Evolutionary conservation across 2,329 filamentous ascomycete species (phyloP).

Genomic region (Colletotrichum sp.): DNA sequence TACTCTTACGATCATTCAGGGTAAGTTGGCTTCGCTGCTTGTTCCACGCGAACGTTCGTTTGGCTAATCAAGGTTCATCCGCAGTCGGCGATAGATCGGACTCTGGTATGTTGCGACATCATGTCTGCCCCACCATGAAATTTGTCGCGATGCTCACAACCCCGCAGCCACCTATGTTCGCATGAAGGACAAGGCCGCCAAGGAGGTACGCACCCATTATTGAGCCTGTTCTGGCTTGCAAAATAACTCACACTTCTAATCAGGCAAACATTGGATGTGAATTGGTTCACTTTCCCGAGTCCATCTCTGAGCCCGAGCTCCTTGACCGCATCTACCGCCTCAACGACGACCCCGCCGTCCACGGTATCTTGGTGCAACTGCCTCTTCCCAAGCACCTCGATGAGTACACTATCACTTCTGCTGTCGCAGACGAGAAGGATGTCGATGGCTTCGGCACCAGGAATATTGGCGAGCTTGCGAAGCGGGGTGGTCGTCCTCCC

Average conservation of each 20-base stretch:
- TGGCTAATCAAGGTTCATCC: constrained; percentile 6
- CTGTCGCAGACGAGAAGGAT: constrained; percentile 93
- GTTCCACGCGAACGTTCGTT: not conserved
- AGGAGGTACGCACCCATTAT: constrained; percentile 66
- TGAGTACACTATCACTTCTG: constrained; percentile 88
- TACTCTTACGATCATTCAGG: constrained; percentile 92
- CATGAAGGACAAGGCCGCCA: constrained; percentile 98
- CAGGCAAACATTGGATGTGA: constrained; percentile 91
- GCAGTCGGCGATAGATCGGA: constrained; percentile 91
- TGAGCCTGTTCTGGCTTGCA: not conserved
- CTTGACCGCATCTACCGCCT: constrained; percentile 80
- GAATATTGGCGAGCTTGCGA: constrained; percentile 97
- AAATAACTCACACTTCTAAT: not conserved
- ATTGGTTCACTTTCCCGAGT: constrained; percentile 81
- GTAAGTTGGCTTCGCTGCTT: constrained; percentile 49
- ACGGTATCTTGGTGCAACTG: constrained; percentile 93
- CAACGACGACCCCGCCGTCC: constrained; percentile 86
- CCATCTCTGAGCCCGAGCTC: constrained; percentile 83
- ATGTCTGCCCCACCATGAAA: constrained; percentile 20
- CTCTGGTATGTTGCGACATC: constrained; percentile 68
- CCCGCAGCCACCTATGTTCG: constrained; percentile 89
- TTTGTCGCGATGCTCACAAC: constrained; percentile 35
- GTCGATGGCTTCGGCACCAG: constrained; percentile 94
- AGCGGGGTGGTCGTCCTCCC: constrained; percentile 86
- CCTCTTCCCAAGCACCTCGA: constrained; percentile 89